Percentiles rank a stretch among this genome's conserved stretches.
phyloP scores from a whole-genome alignment of 176 grass and related monocot species.

The Tillandsia leiboldiana region DNA sequence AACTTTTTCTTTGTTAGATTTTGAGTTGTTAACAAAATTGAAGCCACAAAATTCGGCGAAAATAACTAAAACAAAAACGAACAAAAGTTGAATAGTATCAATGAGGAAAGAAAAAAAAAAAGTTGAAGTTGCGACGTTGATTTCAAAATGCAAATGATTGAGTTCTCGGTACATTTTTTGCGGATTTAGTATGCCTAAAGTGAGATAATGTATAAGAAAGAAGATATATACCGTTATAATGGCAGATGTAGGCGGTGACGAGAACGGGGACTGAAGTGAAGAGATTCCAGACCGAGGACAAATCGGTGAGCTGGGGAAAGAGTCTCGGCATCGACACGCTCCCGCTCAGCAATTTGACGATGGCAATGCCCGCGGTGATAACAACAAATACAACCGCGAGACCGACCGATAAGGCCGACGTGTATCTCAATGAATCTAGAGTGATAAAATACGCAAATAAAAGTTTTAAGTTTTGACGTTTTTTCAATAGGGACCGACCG shows the following conservation, averaged over 20 bases:
- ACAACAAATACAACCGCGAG: slow-evolving; percentile 81
- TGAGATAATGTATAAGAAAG: background rate
- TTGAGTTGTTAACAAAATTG: too few relatives aligned
- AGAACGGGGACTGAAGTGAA: slow-evolving; percentile 81
- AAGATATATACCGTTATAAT: slow-evolving; percentile 61
- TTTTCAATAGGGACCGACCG: background rate
- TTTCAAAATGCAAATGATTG: too few relatives aligned
- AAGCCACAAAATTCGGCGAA: too few relatives aligned
- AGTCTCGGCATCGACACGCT: slow-evolving; percentile 58
- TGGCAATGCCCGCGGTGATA: slow-evolving; percentile 63
- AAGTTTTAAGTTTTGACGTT: too few relatives aligned
- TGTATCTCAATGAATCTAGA: slow-evolving; percentile 79
- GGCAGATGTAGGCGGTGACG: slow-evolving; percentile 89
- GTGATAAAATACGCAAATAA: background rate
- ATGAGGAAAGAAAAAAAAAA: too few relatives aligned
- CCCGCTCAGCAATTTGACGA: slow-evolving; percentile 49
- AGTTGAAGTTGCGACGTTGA: too few relatives aligned
- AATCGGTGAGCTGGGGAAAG: slow-evolving; percentile 46
- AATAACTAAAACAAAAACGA: too few relatives aligned
- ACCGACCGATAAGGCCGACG: slow-evolving; percentile 75
- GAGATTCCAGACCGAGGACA: slow-evolving; percentile 63
- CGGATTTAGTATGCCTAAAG: background rate
- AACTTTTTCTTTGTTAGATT: too few relatives aligned
- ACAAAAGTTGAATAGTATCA: too few relatives aligned
- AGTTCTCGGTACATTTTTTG: too few relatives aligned